These are phyloP conservation scores for Metarhizium humberi DNA, from an alignment of 2,329 filamentous ascomycete species.

Conservation along the genomic window DNA sequence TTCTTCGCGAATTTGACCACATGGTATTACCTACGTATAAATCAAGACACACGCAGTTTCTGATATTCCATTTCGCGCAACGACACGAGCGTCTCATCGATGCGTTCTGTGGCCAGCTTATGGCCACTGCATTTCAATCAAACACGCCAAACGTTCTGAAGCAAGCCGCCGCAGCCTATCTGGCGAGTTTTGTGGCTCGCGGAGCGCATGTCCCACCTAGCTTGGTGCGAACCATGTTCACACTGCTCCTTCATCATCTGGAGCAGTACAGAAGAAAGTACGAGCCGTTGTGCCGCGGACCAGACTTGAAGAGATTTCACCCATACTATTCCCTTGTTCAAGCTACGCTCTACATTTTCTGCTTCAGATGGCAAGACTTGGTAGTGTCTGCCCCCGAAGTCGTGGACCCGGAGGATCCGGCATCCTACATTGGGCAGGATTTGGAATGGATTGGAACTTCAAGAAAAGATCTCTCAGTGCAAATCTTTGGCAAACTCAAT, in stretches of 20 bases:
- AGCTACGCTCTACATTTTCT: conserved; percentile 88
- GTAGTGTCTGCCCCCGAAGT: conserved; percentile 52
- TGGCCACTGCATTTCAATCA: conserved; percentile 38
- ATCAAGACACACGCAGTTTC: conserved; percentile 88
- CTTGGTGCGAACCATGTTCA: conserved; percentile 74
- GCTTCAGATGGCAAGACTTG: conserved; percentile 94
- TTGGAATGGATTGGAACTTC: conserved; percentile 69
- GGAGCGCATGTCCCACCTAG: conserved; percentile 71
- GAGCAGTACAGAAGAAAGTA: conserved; percentile 64
- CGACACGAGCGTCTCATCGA: conserved; percentile 69
- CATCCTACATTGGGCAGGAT: conserved; percentile 57
- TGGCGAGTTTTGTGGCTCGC: conserved; percentile 88
- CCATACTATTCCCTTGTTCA: conserved; percentile 86
- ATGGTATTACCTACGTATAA: conserved; percentile 87
- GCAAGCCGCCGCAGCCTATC: conserved; percentile 81
- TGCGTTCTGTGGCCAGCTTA: conserved; percentile 69
- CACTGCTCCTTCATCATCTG: conserved; percentile 68
- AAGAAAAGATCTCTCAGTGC: conserved; percentile 62
- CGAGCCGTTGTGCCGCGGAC: conserved; percentile 67
- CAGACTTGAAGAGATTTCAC: conserved; percentile 74
- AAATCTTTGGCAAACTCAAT: conserved; percentile 84
- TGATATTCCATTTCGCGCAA: conserved; percentile 93
- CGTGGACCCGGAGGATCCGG: conserved; percentile 52
- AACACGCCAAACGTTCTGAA: conserved; percentile 65
- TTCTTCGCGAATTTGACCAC: conserved; percentile 77